phyloP scores from a whole-genome alignment of 345 rosid genomes.

The Arabis hirsuta region DNA sequence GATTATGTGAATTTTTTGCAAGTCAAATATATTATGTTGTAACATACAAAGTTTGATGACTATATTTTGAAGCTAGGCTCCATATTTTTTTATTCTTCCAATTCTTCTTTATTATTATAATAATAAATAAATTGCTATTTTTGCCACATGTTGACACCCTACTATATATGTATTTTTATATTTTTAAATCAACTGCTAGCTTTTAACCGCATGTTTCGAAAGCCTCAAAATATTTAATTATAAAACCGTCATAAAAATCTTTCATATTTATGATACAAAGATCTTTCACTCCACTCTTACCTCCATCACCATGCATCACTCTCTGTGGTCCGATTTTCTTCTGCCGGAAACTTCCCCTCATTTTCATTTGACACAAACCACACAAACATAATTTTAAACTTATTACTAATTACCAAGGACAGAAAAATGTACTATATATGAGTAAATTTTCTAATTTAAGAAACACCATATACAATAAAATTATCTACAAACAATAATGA shows the following conservation, averaged over 20 bases:
- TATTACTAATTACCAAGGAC: no score
- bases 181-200: conserved; percentile 6
- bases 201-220: background rate
- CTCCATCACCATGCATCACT: conserved; percentile 37
- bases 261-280: conserved; percentile 1
- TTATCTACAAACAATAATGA: no score
- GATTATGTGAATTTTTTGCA: background rate
- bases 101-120: no score
- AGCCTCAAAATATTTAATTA: background rate
- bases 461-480: no score
- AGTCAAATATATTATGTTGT: background rate
- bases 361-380: conserved; percentile 23
- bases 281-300: background rate
- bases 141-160: conserved; percentile 20
- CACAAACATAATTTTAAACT: background rate
- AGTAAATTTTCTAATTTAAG: no score
- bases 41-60: background rate
- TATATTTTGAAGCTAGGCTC: background rate
- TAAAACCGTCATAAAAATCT: conserved; percentile 29
- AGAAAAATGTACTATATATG: no score
- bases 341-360: conserved; percentile 13
- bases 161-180: background rate
- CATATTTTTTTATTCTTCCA: background rate
- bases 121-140: background rate
- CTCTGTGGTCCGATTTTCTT: conserved; percentile 34